phyloP scores from a whole-genome alignment of 2,329 filamentous ascomycete species.

The Fusarium sp. region DNA sequence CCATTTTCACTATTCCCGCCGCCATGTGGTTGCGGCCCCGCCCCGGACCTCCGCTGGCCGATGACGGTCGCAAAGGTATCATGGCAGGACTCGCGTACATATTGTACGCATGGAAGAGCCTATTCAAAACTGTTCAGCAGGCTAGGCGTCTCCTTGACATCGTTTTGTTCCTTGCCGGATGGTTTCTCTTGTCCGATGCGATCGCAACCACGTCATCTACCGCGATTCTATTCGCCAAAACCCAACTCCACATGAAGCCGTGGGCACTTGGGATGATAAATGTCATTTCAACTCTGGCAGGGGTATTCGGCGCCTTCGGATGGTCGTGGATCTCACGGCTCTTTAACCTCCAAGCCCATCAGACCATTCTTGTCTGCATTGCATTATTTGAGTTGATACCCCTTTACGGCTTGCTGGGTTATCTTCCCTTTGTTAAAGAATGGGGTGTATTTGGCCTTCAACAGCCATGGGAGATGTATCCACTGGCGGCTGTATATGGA shows the following conservation, averaged over 20 bases:
- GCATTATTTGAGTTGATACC: constrained; percentile 92
- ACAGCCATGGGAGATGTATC: constrained; percentile 97
- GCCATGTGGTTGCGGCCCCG: constrained; percentile 88
- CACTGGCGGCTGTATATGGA: constrained; percentile 89
- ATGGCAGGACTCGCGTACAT: constrained; percentile 76
- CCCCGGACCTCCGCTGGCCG: constrained; percentile 83
- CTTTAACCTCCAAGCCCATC: constrained; percentile 78
- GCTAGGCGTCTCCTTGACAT: constrained; percentile 80
- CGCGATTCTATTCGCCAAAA: constrained; percentile 96
- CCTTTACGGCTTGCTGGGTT: constrained; percentile 88
- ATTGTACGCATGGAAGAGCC: constrained; percentile 84
- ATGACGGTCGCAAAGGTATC: constrained; percentile 52
- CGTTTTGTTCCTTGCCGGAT: constrained; percentile 83
- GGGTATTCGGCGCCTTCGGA: constrained; percentile 87
- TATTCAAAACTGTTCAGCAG: constrained; percentile 82
- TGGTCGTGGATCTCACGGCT: constrained; percentile 84
- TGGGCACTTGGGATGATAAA: constrained; percentile 92
- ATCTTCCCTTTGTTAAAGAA: constrained; percentile 80
- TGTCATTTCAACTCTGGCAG: constrained; percentile 86
- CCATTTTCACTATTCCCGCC: constrained; percentile 87
- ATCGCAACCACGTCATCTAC: constrained; percentile 96
- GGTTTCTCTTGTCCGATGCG: constrained; percentile 94
- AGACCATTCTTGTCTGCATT: constrained; percentile 94
- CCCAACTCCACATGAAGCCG: constrained; percentile 87
- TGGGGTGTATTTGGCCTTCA: constrained; percentile 88